A percentile compares a stretch with the other conserved stretches of the same genome.
phyloP scores from a whole-genome alignment of 345 rosid genomes.

The Melaleuca quinquenervia region DNA sequence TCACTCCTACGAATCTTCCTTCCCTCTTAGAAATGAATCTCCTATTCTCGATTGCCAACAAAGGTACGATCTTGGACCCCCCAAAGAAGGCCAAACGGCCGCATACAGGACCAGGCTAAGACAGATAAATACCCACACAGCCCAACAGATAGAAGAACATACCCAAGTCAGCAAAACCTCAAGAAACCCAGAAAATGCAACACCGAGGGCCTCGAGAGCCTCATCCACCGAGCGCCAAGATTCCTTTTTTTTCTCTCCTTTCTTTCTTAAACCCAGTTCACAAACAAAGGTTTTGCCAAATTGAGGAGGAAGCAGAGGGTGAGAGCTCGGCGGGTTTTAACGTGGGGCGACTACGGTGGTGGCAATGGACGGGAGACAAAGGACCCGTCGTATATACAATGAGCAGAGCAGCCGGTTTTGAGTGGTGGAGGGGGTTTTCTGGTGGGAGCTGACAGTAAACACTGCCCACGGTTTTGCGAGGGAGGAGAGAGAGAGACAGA shows the following conservation, averaged over 20 bases:
- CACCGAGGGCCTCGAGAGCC: background rate
- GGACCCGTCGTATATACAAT: slow-evolving; percentile 3
- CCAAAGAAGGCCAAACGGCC: background rate
- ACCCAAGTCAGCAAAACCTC: background rate
- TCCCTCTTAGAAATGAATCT: background rate
- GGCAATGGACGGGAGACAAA: background rate
- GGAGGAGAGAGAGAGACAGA: background rate
- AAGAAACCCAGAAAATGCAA: background rate
- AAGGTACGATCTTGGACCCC: background rate
- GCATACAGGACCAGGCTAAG: background rate
- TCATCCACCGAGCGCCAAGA: background rate
- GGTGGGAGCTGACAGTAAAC: slow-evolving; percentile 8
- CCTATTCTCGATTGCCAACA: background rate
- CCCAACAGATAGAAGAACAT: background rate
- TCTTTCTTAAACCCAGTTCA: background rate
- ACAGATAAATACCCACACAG: background rate
- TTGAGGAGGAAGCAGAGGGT: background rate
- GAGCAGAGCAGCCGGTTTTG: slow-evolving; percentile 45
- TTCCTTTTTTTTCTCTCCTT: background rate
- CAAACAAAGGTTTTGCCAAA: too few species aligned
- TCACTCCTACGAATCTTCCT: background rate
- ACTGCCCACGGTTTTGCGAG: slow-evolving; percentile 55
- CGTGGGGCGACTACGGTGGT: background rate
- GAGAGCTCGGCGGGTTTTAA: background rate
- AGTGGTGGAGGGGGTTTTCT: background rate